Base-by-base conservation (phyloP, 148 eudicot genomes). In the Polygonum maritimum region DNA sequence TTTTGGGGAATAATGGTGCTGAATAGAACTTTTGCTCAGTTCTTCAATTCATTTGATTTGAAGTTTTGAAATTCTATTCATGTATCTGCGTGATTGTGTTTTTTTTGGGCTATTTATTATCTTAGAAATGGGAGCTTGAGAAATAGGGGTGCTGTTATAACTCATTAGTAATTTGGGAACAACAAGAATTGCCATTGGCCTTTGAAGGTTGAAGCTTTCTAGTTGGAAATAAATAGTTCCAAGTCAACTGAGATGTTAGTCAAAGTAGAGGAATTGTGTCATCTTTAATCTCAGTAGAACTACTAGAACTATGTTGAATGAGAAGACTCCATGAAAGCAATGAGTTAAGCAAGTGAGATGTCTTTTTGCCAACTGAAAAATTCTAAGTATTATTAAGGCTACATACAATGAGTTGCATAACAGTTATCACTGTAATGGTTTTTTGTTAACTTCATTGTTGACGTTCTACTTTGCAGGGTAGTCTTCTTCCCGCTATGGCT, bases 401-500 rank as follows among this genome's bases (percentile, higher is more conserved):
- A 16, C 69, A 62, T 36, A 35, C 26, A 22, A 5, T 67, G 71
- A 36, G 44, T 67, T 67, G 45, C 44, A 31, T 36, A 67, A 67
- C 19, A 21, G 38, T 67, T 67, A 67, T 22, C 11, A 67, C 44
- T 67, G 21, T 38, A 67, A 6, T 67, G 71, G 11, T 48, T 57
- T 13, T 22, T 39, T 52, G 44, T 62, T 35, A 48, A 16, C 21
- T 73, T 45, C 11, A 65, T 75, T 78, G 16, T 67, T 49, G 21
- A 63, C 35, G 48, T 48, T 79, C 79, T 58, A 49, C 69, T 81
- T 48, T 87, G 85, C 89, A 94, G 98, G 98, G 40, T 86, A 60
- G 79, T 89, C 81, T 94, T 94, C 82, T 84, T 84, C 81, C 98
- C 98, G 14, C 75, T 94, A 75, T 94, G 97, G 96, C 79, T 92